Base-by-base conservation (phyloP, 2,329 filamentous ascomycete species). In the Periconia macrospinosa region DNA sequence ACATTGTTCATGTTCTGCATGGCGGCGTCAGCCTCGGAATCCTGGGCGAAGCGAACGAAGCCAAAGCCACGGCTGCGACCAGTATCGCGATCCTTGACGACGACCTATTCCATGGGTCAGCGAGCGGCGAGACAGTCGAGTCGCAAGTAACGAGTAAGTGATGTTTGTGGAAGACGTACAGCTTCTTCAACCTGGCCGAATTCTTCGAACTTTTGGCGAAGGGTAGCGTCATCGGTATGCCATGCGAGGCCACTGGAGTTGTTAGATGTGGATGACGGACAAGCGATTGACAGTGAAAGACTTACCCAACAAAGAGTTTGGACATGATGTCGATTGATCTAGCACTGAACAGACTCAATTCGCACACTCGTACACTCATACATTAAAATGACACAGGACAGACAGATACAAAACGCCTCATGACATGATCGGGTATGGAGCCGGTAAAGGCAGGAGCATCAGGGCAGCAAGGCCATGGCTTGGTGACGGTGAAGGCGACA, bases 61-160 rank as follows among this genome's bases (percentile, higher is more conserved):
- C 94, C 94, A 75, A 97, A 99, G 56, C 94, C 94, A 75, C 94
- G 91, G 82, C 92, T 97, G 75, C 93, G 91, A 68, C 91, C 90
- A 70, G 93, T 97, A 73, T 97, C 93, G 70, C 92, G 91, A 76
- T 99, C 93, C 81, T 96, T 97, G 69, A 97, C 92, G 64, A 99
- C 93, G 59, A 96, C 90, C 93, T 97, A 70, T 46, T 37, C 44
- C 6, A 27, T 40, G 50, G 47, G 61, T 69, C 49, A 69, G 65
- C 35, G 14, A 13, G 44, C 10, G 17, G 18, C 18, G 27, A 17
- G 3, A 19, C 14, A 6, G 30, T 2, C 20, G 1, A n/a, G 15
- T n/a, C n/a, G 37, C 20, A 43, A 42, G 7, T 18, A 30, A 15
- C 23, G 19, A 8, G 3, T 14, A 23, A 30, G 3, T 14, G 27